These are phyloP conservation scores for Tuber magnatum DNA, from an alignment of 495 filamentous ascomycete species.

Conservation along the genomic window DNA sequence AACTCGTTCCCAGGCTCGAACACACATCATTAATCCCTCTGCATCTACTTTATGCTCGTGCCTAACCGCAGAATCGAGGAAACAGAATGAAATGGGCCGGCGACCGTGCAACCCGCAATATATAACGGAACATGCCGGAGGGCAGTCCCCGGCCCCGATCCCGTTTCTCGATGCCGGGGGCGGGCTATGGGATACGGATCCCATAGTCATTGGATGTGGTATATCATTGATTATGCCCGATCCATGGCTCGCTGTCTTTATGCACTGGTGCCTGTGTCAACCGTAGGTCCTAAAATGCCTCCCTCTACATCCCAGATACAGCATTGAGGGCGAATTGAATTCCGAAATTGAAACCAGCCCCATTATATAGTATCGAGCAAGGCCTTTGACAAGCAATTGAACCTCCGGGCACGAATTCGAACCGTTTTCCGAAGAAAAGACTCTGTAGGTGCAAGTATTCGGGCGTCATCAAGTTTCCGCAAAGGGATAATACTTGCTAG, in stretches of 20 bases:
- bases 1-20: background rate
- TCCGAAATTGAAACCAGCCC: background rate
- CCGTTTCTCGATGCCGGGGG: background rate
- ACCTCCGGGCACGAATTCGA: background rate
- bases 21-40: slow-evolving; percentile 3
- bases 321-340: background rate
- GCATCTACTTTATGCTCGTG: background rate
- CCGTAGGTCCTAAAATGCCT: background rate
- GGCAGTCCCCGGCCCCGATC: background rate
- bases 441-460: background rate
- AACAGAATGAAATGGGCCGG: background rate
- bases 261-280: background rate
- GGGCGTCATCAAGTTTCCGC: background rate
- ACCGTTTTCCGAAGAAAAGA: background rate
- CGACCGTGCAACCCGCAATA: background rate
- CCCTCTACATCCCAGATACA: background rate
- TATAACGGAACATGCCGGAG: background rate
- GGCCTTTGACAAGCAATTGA: background rate
- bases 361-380: background rate
- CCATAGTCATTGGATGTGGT: background rate
- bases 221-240: background rate
- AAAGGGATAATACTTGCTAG: background rate
- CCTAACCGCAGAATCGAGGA: background rate
- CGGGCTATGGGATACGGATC: background rate
- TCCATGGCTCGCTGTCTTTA: background rate